These are phyloP conservation scores for Globisporangium splendens DNA, from an alignment of 352 stramenopile species.

Conservation along the genomic window DNA sequence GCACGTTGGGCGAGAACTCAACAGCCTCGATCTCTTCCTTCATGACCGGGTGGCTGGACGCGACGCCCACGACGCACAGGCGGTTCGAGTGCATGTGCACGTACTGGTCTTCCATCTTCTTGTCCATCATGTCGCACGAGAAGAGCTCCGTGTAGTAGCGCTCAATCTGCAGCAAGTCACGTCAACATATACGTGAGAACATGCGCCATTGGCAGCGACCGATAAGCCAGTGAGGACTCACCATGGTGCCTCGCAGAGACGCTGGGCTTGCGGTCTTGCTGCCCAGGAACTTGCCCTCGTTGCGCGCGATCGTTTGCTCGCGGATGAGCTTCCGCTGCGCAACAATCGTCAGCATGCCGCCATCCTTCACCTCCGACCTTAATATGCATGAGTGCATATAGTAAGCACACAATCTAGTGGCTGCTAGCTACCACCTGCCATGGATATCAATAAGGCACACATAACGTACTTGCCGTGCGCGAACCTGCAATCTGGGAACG, in stretches of 20 bases:
- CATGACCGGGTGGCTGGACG: conserved; percentile 66
- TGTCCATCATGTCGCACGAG: conserved; percentile 73
- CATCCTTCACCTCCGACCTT: conserved; percentile 60
- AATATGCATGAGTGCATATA: too few relatives aligned
- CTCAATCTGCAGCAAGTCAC: conserved; percentile 47
- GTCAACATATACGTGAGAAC: neutral
- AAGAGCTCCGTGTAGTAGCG: conserved; percentile 87
- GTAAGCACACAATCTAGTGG: too few relatives aligned
- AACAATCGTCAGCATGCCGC: conserved; percentile 49
- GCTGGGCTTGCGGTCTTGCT: conserved; percentile 26
- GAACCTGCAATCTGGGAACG: conserved; percentile 82
- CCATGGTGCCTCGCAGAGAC: conserved; percentile 70
- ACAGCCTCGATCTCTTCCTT: conserved; percentile 50
- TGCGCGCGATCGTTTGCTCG: conserved; percentile 61
- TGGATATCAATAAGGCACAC: neutral
- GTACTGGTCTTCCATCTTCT: conserved; percentile 72
- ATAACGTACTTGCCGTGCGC: conserved; percentile 58
- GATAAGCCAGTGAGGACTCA: conserved; percentile 9
- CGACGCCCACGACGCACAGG: conserved; percentile 77
- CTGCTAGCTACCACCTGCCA: neutral
- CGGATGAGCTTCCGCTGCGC: conserved; percentile 78
- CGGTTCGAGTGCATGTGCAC: conserved; percentile 90
- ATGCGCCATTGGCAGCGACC: neutral
- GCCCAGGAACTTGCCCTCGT: conserved; percentile 61
- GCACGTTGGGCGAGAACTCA: conserved; percentile 59